These are phyloP conservation scores for Leccinum subrobustum DNA, from an alignment of 1,284 basidiomycete species.

Conservation along the genomic window DNA sequence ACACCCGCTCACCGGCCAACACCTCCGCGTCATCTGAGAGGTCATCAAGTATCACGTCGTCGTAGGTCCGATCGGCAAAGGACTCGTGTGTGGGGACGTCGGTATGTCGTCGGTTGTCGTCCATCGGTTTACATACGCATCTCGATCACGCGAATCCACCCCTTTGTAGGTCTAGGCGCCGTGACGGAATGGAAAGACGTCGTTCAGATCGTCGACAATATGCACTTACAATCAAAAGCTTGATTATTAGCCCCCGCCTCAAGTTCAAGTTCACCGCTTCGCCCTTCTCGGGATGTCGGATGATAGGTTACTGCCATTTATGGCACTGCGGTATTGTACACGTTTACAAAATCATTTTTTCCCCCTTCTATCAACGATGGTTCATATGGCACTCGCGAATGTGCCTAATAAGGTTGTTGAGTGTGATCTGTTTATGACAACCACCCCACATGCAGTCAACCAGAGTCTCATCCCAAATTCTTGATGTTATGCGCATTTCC, in stretches of 20 bases:
- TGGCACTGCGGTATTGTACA: no score
- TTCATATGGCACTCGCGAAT: not conserved
- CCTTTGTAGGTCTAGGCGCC: no score
- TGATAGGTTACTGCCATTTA: no score
- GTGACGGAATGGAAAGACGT: no score
- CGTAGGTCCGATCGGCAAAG: constrained; percentile 80
- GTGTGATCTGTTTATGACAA: not conserved
- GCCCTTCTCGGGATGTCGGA: no score
- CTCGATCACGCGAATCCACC: not conserved
- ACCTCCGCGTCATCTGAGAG: constrained; percentile 70
- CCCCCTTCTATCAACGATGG: no score
- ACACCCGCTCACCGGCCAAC: constrained; percentile 88
- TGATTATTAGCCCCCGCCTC: no score
- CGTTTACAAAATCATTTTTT: no score
- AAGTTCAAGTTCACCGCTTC: no score
- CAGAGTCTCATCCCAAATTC: not conserved
- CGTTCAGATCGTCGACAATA: no score
- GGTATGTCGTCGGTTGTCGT: constrained; percentile 47
- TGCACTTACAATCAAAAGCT: no score
- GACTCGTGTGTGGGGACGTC: constrained; percentile 89
- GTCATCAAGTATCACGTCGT: constrained; percentile 78
- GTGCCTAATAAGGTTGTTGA: not conserved
- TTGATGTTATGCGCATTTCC: not conserved
- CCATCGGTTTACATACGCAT: not conserved
- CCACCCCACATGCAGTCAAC: not conserved